Evolutionary conservation across 1,284 basidiomycete species (phyloP), one percentile per base, ranked within the genome.

Genomic region (Ceratobasidium sp.): DNA sequence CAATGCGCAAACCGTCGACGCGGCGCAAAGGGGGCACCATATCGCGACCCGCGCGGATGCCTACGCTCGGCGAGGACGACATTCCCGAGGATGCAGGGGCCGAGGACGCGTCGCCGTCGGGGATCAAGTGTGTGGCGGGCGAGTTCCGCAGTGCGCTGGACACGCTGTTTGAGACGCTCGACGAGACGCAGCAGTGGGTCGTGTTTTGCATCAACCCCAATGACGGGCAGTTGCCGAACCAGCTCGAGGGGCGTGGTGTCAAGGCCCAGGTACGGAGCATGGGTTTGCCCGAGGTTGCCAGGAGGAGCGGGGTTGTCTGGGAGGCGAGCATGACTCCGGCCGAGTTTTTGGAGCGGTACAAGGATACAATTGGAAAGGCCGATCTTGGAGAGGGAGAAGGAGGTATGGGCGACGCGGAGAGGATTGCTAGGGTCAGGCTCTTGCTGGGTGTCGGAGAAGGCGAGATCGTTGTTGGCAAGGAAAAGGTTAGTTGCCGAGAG

Each of bases 121-220:
- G 80, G 6, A 83, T 85, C 12, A 87, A 89, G 0, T 95, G 93
- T 76, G 88, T 97, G 3, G 89, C 92, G 0, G 95, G 95, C 70
- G 92, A 95, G 80, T 95, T 97, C 83, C 87, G 88, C 75, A 81
- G 87, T 0, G 92, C 95, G 0, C 82, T 98, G 40, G 90, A 94
- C 77, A 91, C 89, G 0, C 85, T 98, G 5, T 92, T 98, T 77
- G 88, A 94, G 75, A 96, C 94, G 0, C 84, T 98, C 23, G 89
- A 92, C 72, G 95, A 97, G 76, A 91, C 93, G 14, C 94, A 97
- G 82, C 83, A 89, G 0, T 98, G 96, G 96, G 92, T 91, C 78
- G 86, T 97, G 5, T 92, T 97, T 81, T 97, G 94, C 78, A 81
- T 98, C 75, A 95, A 94, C 77, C 95, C 95, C 11, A 98, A 98